Base-by-base conservation (phyloP, 305 asterid species). In the Solanum hybrid region DNA sequence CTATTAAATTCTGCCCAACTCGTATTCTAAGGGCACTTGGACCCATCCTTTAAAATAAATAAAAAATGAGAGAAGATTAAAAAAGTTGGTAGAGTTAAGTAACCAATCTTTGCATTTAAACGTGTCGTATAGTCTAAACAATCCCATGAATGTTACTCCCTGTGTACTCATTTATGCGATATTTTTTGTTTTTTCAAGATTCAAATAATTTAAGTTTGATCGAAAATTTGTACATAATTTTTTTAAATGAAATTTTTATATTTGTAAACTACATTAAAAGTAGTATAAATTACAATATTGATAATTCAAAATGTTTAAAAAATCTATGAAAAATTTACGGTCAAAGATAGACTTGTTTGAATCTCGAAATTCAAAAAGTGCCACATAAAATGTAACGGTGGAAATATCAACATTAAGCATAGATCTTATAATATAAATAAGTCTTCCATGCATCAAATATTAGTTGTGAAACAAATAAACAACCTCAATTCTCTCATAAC, bases 381-480 rank as follows among this genome's bases (percentile, higher is more conserved):
- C 2, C 2, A 7, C 0, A 13, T 56, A 17, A 56, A 56, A 56
- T 56, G 1, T 6, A 0, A 56, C 4, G 4, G 8, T 6, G 9
- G 66, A 4, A 56, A 0, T 17, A 2, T 56, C 8, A 56, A 56
- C 22, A 17, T 56, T 56, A 31, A 31, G 10, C 69, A 56, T 56
- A 56, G 10, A 56, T 56, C n/a, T 42, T 56, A 56, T 56, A 56
- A 56, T 56, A 93, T 88, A 93, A 90, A 94, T 94, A 82, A 82
- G 24, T 80, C 76, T 81, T 37, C 84, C 77, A 90, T 89, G 90
- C 91, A 89, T 38, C 37, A 40, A 24, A 3, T 17, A 94, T 91
- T 93, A 90, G 95, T 92, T 92, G 94, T 56, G 76, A 24, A 85
- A 85, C 93, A 22, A 95, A 90, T 92, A 88, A 93, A 89, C 94